A percentile compares a stretch with the other conserved stretches of the same genome.
Conservation (phyloP, 2,329 filamentous ascomycete genomes). For the Plectosphaerella sp. region DNA sequence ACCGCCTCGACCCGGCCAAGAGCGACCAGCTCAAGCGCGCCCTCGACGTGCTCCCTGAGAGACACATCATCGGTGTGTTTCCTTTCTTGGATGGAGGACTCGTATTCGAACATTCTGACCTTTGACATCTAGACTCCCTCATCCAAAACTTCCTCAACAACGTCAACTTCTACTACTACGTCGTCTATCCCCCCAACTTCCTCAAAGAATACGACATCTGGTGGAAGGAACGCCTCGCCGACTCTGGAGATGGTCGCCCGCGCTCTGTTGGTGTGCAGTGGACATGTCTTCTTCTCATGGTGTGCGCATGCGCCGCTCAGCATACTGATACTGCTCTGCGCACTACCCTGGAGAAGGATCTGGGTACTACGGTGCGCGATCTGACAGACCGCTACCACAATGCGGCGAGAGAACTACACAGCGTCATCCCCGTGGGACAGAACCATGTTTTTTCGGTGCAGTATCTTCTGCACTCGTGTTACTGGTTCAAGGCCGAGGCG, state of each 20-base stretch:
- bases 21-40: conserved; percentile 25
- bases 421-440: conserved; percentile 24
- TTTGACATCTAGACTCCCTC: conserved; percentile 22
- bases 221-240: conserved; percentile 22
- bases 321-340: conserved; percentile 24
- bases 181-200: conserved; percentile 29
- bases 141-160: conserved; percentile 31
- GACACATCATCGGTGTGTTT: neutral
- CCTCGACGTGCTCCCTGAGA: conserved; percentile 21
- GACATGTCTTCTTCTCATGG: conserved; percentile 31
- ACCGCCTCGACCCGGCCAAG: conserved; percentile 8
- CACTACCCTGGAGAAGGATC: conserved; percentile 23
- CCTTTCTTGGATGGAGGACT: no score
- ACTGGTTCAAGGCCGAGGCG: conserved; percentile 31
- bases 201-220: conserved; percentile 29
- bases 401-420: conserved; percentile 25
- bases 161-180: conserved; percentile 34
- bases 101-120: conserved; percentile 3
- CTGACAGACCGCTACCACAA: conserved; percentile 27
- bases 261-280: conserved; percentile 28
- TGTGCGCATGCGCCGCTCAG: conserved; percentile 31
- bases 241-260: conserved; percentile 5
- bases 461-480: conserved; percentile 29
- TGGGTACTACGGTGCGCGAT: conserved; percentile 20
- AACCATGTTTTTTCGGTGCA: conserved; percentile 28